phyloP scores from a whole-genome alignment of 306 rosid genomes.

The Pyrus betulifolia region DNA sequence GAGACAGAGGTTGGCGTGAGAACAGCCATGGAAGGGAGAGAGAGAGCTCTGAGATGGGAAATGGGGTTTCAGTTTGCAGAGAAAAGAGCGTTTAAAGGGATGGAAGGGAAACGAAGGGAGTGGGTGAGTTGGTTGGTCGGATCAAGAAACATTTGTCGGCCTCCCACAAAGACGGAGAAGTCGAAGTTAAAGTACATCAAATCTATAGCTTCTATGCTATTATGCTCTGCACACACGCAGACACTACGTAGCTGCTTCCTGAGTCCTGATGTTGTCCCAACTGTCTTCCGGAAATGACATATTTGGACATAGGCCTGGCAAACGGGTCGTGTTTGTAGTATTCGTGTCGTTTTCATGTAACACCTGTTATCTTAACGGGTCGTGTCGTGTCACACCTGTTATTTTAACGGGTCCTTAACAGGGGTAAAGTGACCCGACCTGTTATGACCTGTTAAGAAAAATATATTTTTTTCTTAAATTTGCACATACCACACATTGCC shows the following conservation, averaged over 20 bases:
- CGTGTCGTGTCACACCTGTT: too few species aligned
- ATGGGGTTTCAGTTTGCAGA: background rate
- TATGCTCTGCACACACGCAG: background rate
- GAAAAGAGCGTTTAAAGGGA: background rate
- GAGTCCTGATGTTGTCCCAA: background rate
- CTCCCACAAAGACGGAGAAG: conserved; percentile 98
- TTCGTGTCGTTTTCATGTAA: too few species aligned
- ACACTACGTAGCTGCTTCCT: too few species aligned
- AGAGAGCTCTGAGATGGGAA: background rate
- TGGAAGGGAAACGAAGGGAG: conserved; percentile 1
- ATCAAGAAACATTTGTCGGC: conserved; percentile 27
- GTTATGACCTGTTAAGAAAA: too few species aligned
- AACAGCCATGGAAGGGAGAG: conserved; percentile 51
- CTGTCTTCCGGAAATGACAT: background rate
- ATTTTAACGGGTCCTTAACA: too few species aligned
- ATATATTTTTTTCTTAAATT: too few species aligned
- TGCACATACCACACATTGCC: too few species aligned
- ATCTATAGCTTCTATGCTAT: too few species aligned
- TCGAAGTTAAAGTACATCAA: conserved; percentile 29
- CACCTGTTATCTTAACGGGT: too few species aligned
- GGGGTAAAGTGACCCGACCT: too few species aligned
- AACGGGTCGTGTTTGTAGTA: too few species aligned
- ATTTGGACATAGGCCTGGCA: too few species aligned
- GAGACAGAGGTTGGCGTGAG: conserved; percentile 40
- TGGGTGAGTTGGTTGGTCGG: conserved; percentile 33